These are phyloP conservation scores for Nidularia pulvinata DNA, from an alignment of 768 basidiomycete species.

Conservation along the genomic window DNA sequence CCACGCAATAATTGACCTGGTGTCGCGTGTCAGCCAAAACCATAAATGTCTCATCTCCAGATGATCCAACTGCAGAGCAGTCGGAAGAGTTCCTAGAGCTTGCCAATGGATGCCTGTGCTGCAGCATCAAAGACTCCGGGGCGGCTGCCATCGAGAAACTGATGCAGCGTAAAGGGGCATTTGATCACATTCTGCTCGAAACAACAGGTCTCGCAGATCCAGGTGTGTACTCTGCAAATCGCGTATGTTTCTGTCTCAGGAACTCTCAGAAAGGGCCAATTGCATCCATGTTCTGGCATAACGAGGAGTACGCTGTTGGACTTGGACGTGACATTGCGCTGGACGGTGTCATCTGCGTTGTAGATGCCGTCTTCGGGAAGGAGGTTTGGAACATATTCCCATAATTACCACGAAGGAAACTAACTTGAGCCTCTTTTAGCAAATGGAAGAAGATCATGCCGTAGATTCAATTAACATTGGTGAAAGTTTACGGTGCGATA, in stretches of 20 bases:
- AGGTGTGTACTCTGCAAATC: slow-evolving; percentile 37
- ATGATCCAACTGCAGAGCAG: slow-evolving; percentile 59
- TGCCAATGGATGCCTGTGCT: slow-evolving; percentile 97
- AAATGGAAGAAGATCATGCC: slow-evolving; percentile 81
- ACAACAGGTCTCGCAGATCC: slow-evolving; percentile 97
- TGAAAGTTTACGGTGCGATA: slow-evolving; percentile 74
- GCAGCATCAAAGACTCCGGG: slow-evolving; percentile 94
- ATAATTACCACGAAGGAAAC: slow-evolving; percentile 1
- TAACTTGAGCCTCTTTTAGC: slow-evolving; percentile 42
- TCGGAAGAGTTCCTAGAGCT: slow-evolving; percentile 91
- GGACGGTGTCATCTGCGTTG: slow-evolving; percentile 92
- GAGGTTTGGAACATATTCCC: slow-evolving; percentile 20
- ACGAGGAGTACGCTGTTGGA: slow-evolving; percentile 76
- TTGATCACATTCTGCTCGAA: slow-evolving; percentile 96
- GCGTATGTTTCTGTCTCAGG: not conserved
- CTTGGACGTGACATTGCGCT: slow-evolving; percentile 70
- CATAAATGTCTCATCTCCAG: slow-evolving; percentile 75
- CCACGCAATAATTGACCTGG: no score
- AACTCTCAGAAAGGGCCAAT: slow-evolving; percentile 76
- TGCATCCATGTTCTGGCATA: slow-evolving; percentile 85
- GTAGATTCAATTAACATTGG: slow-evolving; percentile 52
- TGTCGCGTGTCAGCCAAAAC: slow-evolving; percentile 83
- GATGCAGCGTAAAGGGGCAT: slow-evolving; percentile 82
- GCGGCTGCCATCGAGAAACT: slow-evolving; percentile 93
- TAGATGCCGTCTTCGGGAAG: slow-evolving; percentile 84